phyloP scores from a whole-genome alignment of 306 rosid species.

The Calophaca sinica region DNA sequence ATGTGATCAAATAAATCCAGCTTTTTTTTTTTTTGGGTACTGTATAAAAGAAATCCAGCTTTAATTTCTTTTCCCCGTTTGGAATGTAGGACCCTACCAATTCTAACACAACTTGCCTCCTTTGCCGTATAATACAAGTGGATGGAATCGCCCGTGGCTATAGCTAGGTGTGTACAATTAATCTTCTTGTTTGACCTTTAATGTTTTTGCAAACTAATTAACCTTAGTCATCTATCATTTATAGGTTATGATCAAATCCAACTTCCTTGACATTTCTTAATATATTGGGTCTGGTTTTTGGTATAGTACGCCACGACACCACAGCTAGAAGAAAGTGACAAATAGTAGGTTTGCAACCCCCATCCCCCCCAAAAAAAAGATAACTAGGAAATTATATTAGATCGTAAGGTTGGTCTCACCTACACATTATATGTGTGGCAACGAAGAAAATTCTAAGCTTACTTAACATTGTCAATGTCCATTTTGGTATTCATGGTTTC shows the following conservation, averaged over 20 bases:
- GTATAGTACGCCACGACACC: conserved; percentile 21
- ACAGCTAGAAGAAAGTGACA: conserved; percentile 16
- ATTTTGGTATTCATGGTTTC: no score
- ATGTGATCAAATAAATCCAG: no score
- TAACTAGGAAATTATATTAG: not conserved
- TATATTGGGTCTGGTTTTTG: conserved; percentile 15
- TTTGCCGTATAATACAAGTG: conserved; percentile 38
- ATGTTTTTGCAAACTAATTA: conserved; percentile 36
- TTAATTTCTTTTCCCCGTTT: conserved; percentile 29
- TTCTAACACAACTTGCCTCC: conserved; percentile 37
- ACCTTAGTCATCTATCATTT: conserved; percentile 44
- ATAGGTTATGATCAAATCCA: conserved; percentile 35
- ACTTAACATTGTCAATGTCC: not conserved
- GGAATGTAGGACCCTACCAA: conserved; percentile 40
- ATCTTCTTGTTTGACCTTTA: conserved; percentile 38
- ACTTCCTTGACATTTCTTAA: conserved; percentile 35
- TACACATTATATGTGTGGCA: not conserved
- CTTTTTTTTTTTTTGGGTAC: no score
- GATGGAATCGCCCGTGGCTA: conserved; percentile 17
- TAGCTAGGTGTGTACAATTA: conserved; percentile 35
- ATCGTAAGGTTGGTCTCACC: no score
- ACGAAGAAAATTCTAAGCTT: conserved; percentile 1
- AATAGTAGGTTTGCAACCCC: conserved; percentile 30
- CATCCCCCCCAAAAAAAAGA: no score
- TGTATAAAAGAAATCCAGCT: not conserved